Base-by-base conservation (phyloP, 2,329 filamentous ascomycete species). In the Alternaria rosae region DNA sequence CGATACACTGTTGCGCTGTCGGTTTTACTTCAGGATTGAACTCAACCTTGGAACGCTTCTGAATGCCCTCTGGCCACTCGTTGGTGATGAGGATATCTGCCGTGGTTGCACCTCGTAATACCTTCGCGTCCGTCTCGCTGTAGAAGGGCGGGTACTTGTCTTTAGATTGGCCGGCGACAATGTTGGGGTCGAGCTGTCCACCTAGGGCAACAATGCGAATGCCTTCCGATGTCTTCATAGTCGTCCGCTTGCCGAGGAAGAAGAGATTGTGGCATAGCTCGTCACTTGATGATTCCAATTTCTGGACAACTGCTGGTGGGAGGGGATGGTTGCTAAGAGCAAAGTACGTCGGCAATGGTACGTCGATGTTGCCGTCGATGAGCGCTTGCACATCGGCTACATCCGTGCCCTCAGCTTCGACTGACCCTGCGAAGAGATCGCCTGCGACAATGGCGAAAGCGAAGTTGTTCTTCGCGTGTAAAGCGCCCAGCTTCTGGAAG, bases 341-440 rank as follows among this genome's bases (percentile, higher is more conserved):
- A 77, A 98, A 99, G 81, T 99, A 99, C 9, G 91, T 96, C 1
- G 94, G 90, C 1, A 98, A 82, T 4, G 94, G 90, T 5, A 98
- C 84, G 21, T 84, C 76, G 54, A 97, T 89, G 11, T 86, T 84
- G n/a, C 93, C 93, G 25, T 87, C 81, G 1, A 98, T 80, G 4
- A 99, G 85, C 10, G 87, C 85, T 11, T 84, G 81, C 6, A 95
- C 80, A 47, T 74, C 76, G 12, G 87, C 84, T 42, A 89, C 84
- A 54, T 91, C 86, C 47, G 89, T 84, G 1, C 83, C 80, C 0
- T 75, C 76, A 5, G 75, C 67, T 12, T 75, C 75, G 30, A 79
- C 70, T 23, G 84, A 81, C 44, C 85, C 81, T 17, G 85, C 83
- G 74, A 98, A 98, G 7, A 98, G 84, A 74, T 97, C 91, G 57